phyloP scores from a whole-genome alignment of 2,329 filamentous ascomycete genomes.

The Helotiales sp. region DNA sequence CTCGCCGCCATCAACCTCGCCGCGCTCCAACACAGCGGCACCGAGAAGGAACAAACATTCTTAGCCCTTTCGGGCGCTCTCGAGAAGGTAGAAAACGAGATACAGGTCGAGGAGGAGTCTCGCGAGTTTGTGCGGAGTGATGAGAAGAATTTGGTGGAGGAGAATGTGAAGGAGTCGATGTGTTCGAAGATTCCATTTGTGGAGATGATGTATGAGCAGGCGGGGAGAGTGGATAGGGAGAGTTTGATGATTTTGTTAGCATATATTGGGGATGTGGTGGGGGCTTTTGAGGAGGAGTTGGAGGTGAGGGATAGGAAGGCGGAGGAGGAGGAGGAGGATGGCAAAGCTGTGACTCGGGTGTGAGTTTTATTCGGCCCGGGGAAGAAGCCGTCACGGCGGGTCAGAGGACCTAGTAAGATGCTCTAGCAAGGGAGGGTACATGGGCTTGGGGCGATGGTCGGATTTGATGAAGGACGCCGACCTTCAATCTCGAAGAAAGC shows the following conservation, averaged over 20 bases:
- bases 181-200: constrained; percentile 5
- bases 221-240: background rate
- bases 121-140: background rate
- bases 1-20: background rate
- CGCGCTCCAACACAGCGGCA: background rate
- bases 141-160: background rate
- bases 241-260: background rate
- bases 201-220: constrained; percentile 1
- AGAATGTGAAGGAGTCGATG: background rate
- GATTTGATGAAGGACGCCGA: no score
- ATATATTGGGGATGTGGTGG: background rate
- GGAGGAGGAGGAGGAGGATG: background rate
- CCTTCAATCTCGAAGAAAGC: no score
- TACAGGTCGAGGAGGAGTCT: background rate
- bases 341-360: background rate
- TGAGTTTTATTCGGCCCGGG: no score
- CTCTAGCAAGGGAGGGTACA: no score
- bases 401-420: no score
- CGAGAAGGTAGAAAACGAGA: background rate
- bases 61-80: background rate
- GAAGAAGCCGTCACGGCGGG: no score
- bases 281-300: background rate
- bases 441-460: no score
- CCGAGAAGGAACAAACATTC: background rate
- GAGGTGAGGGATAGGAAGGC: background rate